Percentiles rank a stretch among this genome's conserved stretches.
Evolutionary conservation across 2,329 filamentous ascomycete species (phyloP).

Genomic region (Fusarium nematophilum): DNA sequence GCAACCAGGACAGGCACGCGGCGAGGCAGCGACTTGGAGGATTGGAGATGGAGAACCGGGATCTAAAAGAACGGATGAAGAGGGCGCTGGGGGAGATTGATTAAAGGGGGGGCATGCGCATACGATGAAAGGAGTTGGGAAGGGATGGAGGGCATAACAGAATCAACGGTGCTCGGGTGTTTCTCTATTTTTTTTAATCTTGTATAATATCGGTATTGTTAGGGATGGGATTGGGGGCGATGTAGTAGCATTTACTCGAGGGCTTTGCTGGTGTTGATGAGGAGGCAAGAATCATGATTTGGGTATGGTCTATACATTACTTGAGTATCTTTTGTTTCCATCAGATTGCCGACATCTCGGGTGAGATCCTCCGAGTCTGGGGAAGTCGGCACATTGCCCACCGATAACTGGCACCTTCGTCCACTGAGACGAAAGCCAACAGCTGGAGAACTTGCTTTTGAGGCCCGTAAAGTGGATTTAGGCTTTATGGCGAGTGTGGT

Average conservation of each 20-base stretch:
- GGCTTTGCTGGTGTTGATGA: constrained; percentile 25
- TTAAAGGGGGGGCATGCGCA: constrained; percentile 28
- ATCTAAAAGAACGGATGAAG: constrained; percentile 72
- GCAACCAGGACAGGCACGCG: constrained; percentile 85
- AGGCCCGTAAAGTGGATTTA: constrained; percentile 1
- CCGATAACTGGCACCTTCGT: constrained; percentile 1
- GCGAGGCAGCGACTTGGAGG: constrained; percentile 84
- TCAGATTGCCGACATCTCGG: too few species aligned
- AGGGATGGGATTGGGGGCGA: constrained; percentile 20
- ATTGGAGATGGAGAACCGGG: constrained; percentile 78
- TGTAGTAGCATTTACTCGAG: constrained; percentile 15
- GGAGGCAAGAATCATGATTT: constrained; percentile 17
- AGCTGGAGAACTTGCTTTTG: constrained; percentile 6
- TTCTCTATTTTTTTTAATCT: constrained; percentile 26
- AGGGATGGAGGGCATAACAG: constrained; percentile 19
- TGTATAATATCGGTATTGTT: constrained; percentile 42
- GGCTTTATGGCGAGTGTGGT: constrained; percentile 5
- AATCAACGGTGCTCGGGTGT: constrained; percentile 41
- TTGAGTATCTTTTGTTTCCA: not conserved
- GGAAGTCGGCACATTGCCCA: not conserved
- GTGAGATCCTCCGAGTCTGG: constrained; percentile 21
- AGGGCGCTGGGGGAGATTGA: constrained; percentile 45
- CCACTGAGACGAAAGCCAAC: not conserved
- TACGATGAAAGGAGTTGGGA: constrained; percentile 23
- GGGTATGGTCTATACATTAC: not conserved